These are phyloP conservation scores for Zygotorulaspora sp. DNA, from an alignment of 805 yeast genomes.

Conservation along the genomic window DNA sequence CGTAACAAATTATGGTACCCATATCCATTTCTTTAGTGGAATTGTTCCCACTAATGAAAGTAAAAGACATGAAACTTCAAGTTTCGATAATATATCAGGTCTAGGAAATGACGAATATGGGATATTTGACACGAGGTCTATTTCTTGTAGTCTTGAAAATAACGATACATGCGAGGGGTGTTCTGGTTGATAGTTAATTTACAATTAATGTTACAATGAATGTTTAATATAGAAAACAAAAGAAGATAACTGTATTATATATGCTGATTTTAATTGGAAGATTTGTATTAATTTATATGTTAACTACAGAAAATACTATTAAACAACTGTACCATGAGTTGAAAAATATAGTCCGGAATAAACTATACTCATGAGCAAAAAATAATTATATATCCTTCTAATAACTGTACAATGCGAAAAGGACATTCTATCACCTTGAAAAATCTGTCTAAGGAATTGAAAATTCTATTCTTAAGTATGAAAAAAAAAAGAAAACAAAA, in stretches of 20 bases:
- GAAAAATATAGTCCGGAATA: slow-evolving; percentile 6
- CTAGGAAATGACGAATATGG: slow-evolving; percentile 54
- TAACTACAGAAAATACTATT: slow-evolving; percentile 11
- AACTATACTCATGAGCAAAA: slow-evolving; percentile 12
- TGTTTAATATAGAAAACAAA: too few relatives aligned
- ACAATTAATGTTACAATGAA: too few relatives aligned
- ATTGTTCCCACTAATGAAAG: slow-evolving; percentile 37
- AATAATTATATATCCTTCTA: slow-evolving; percentile 14
- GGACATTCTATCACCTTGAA: slow-evolving; percentile 14
- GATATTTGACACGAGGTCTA: slow-evolving; percentile 80
- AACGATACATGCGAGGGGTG: slow-evolving; percentile 97
- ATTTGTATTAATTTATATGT: not conserved
- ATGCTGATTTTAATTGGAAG: not conserved
- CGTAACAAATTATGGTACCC: slow-evolving; percentile 17
- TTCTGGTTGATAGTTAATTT: slow-evolving; percentile 86
- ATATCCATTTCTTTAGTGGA: slow-evolving; percentile 22
- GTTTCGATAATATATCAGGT: slow-evolving; percentile 17
- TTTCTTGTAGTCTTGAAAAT: slow-evolving; percentile 89
- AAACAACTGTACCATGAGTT: slow-evolving; percentile 18
- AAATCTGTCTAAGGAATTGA: slow-evolving; percentile 10
- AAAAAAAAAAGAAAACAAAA: slow-evolving; percentile 4
- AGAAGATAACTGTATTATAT: too few relatives aligned
- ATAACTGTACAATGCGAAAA: slow-evolving; percentile 13
- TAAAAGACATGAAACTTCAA: slow-evolving; percentile 39
- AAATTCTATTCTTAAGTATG: slow-evolving; percentile 7